A percentile compares a stretch with the other conserved stretches of the same genome.
phyloP scores from a whole-genome alignment of 2,329 filamentous ascomycete genomes.

The Blastomyces emzantsi region DNA sequence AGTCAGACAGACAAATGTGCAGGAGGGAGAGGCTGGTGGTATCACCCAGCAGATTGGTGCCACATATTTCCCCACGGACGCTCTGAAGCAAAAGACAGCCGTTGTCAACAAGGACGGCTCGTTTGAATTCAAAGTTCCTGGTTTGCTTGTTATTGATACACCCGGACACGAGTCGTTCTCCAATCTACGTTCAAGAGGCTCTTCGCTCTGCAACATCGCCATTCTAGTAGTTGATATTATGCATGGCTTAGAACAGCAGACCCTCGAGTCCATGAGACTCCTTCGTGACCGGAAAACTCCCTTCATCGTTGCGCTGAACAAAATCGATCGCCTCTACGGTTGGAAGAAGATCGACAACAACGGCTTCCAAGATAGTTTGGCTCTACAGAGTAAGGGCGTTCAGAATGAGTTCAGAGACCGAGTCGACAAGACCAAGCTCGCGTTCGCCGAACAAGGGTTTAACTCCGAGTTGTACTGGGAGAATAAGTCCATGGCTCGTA shows the following conservation, averaged over 20 bases:
- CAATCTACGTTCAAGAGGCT: slow-evolving; percentile 91
- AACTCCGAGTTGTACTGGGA: slow-evolving; percentile 95
- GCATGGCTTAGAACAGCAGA: slow-evolving; percentile 97
- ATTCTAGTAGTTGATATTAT: slow-evolving; percentile 99
- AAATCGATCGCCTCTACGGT: slow-evolving; percentile 97
- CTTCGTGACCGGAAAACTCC: slow-evolving; percentile 90
- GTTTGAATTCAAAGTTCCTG: slow-evolving; percentile 96
- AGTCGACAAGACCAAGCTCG: slow-evolving; percentile 81
- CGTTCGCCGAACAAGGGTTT: slow-evolving; percentile 94
- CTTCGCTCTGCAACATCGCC: slow-evolving; percentile 97
- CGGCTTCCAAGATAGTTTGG: slow-evolving; percentile 87
- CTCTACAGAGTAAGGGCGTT: slow-evolving; percentile 82
- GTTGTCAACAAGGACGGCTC: slow-evolving; percentile 85
- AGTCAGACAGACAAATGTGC: slow-evolving; percentile 95
- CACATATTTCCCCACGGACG: slow-evolving; percentile 95
- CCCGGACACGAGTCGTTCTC: slow-evolving; percentile 99
- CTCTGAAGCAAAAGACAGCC: slow-evolving; percentile 81
- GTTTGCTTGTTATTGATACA: slow-evolving; percentile 93
- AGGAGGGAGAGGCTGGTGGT: slow-evolving; percentile 97
- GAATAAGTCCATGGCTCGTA: slow-evolving; percentile 93
- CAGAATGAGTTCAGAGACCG: slow-evolving; percentile 91
- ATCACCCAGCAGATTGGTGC: slow-evolving; percentile 99
- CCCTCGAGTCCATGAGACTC: slow-evolving; percentile 91
- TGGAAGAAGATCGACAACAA: slow-evolving; percentile 99
- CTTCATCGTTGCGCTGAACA: slow-evolving; percentile 98